Evolutionary conservation across 148 eudicot species (phyloP).

Genomic region (Fagopyrum esculentum): DNA sequence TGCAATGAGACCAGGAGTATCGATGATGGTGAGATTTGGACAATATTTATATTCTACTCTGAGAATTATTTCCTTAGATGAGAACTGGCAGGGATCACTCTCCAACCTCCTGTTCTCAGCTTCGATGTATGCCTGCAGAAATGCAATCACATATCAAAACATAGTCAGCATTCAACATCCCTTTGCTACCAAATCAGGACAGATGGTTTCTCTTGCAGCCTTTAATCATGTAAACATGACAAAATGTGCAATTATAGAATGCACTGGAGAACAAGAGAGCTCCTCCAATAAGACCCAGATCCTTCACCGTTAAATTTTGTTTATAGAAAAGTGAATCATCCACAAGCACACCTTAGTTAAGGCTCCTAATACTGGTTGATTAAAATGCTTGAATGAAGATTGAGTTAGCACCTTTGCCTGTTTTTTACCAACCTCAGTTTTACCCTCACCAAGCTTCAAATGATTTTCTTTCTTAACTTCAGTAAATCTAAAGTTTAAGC

Average conservation of each 20-base stretch:
- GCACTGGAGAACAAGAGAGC: background rate
- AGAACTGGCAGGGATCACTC: conserved; percentile 79
- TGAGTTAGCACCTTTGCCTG: background rate
- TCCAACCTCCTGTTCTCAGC: conserved; percentile 95
- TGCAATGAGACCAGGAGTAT: conserved; percentile 96
- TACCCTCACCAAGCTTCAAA: background rate
- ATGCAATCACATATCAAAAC: background rate
- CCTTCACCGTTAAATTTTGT: background rate
- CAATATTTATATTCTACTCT: conserved; percentile 83
- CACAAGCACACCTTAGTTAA: background rate
- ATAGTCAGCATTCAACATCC: background rate
- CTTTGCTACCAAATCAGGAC: background rate
- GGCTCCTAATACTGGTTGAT: background rate
- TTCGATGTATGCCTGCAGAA: conserved; percentile 77
- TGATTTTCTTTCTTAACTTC: background rate
- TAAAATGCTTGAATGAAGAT: background rate
- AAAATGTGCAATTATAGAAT: background rate
- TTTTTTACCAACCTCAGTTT: background rate
- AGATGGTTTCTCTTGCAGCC: background rate
- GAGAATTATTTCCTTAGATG: conserved; percentile 85
- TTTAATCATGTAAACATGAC: background rate
- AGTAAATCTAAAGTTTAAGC: background rate
- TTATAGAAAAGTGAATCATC: background rate
- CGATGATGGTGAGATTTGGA: conserved; percentile 95
- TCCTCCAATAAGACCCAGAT: background rate